Percentiles rank a stretch among this genome's conserved stretches.
Evolutionary conservation across 2,329 filamentous ascomycete species (phyloP).

Genomic region (Chrysosporium queenslandicum): DNA sequence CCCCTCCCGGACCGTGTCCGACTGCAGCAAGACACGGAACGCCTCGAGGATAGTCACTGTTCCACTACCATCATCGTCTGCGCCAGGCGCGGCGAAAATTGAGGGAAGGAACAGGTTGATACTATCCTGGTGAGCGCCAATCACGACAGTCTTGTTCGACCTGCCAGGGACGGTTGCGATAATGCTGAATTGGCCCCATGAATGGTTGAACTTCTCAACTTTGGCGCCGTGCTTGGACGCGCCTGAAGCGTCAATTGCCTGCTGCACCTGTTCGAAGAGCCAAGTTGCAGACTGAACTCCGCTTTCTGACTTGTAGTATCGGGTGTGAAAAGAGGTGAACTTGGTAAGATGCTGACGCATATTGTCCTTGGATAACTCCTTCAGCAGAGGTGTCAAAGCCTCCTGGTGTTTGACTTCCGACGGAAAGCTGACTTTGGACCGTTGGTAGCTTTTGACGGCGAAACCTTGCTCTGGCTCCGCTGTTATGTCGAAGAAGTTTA

Average conservation of each 20-base stretch:
- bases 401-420: constrained; percentile 54
- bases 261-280: constrained; percentile 65
- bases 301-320: constrained; percentile 50
- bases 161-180: constrained; percentile 85
- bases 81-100: constrained; percentile 76
- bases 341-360: constrained; percentile 70
- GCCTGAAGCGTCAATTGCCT: constrained; percentile 60
- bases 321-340: constrained; percentile 51
- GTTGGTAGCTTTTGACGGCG: constrained; percentile 37
- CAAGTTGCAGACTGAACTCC: constrained; percentile 78
- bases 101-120: constrained; percentile 71
- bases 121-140: constrained; percentile 89
- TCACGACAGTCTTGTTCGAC: constrained; percentile 72
- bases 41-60: constrained; percentile 93
- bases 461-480: constrained; percentile 51
- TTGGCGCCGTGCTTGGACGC: constrained; percentile 52
- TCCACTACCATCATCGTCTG: constrained; percentile 86
- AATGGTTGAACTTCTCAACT: constrained; percentile 65
- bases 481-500: constrained; percentile 93
- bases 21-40: constrained; percentile 66
- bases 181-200: constrained; percentile 83
- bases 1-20: constrained; percentile 59
- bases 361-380: constrained; percentile 60
- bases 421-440: constrained; percentile 51
- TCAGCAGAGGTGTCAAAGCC: constrained; percentile 54